These are phyloP conservation scores for Chlorokybus atmophyticus DNA, from an alignment of 139 green algal species.

Conservation along the genomic window DNA sequence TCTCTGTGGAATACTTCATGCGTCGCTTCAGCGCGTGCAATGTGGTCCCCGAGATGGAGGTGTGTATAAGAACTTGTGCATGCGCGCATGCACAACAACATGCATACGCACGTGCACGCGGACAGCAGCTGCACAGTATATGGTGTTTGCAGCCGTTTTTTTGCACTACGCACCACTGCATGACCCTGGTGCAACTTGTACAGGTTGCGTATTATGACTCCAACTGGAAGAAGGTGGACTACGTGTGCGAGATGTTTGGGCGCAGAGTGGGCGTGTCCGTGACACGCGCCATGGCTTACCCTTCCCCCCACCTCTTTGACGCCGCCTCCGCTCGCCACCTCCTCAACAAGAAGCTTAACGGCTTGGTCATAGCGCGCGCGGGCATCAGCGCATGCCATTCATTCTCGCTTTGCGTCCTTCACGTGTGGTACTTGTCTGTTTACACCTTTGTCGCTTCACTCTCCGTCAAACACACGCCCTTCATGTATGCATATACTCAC, in stretches of 20 bases:
- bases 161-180: too few species aligned
- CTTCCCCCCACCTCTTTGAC: slow-evolving; percentile 8
- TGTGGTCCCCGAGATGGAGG: slow-evolving; percentile 28
- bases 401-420: slow-evolving; percentile 13
- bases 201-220: slow-evolving; percentile 15
- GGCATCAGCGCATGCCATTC: slow-evolving; percentile 10
- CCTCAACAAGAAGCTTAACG: slow-evolving; percentile 20
- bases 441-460: too few species aligned
- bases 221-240: slow-evolving; percentile 30
- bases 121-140: too few species aligned
- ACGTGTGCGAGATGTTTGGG: slow-evolving; percentile 25
- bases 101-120: too few species aligned
- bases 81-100: too few species aligned
- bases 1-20: slow-evolving; percentile 25
- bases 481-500: too few species aligned
- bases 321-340: slow-evolving; percentile 4
- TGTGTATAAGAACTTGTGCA: too few species aligned
- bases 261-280: slow-evolving; percentile 21
- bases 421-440: too few species aligned
- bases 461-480: too few species aligned
- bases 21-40: slow-evolving; percentile 14
- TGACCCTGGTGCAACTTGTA: too few species aligned
- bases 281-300: slow-evolving; percentile 24
- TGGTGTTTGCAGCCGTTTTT: too few species aligned
- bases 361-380: slow-evolving; percentile 15